phyloP scores from a whole-genome alignment of 139 green algal species.

The Coccomyxa sp. region DNA sequence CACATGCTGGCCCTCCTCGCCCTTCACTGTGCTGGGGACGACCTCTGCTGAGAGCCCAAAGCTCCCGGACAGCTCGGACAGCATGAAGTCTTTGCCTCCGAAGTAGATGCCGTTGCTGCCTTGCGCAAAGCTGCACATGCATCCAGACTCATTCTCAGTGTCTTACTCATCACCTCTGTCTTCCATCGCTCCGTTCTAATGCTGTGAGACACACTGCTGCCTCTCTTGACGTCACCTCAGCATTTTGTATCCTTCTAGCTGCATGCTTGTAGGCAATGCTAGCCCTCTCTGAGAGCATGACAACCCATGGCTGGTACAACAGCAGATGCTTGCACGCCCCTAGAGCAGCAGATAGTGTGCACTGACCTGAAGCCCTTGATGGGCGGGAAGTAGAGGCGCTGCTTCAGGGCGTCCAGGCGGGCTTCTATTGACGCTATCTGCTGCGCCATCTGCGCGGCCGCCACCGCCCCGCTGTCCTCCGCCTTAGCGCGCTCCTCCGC shows the following conservation, averaged over 20 bases:
- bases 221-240: too few relatives aligned
- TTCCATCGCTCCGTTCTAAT: too few relatives aligned
- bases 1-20: not conserved
- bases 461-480: constrained; percentile 26
- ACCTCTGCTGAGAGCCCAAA: constrained; percentile 9
- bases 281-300: too few relatives aligned
- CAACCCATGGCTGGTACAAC: too few relatives aligned
- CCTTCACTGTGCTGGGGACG: not conserved
- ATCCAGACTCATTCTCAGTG: not conserved
- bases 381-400: constrained; percentile 58
- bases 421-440: constrained; percentile 34
- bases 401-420: constrained; percentile 57
- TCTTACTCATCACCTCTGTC: not conserved
- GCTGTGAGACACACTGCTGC: too few relatives aligned
- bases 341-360: too few relatives aligned
- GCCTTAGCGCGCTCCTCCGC: constrained; percentile 25
- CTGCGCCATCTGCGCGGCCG: constrained; percentile 42
- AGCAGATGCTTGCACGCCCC: too few relatives aligned
- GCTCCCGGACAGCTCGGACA: constrained; percentile 59
- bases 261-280: too few relatives aligned
- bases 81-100: constrained; percentile 60
- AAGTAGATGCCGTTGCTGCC: constrained; percentile 64
- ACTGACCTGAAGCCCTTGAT: constrained; percentile 63
- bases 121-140: constrained; percentile 56
- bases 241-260: too few relatives aligned